These are phyloP conservation scores for Lithohypha guttulata DNA, from an alignment of 2,329 filamentous ascomycete species.

Conservation along the genomic window DNA sequence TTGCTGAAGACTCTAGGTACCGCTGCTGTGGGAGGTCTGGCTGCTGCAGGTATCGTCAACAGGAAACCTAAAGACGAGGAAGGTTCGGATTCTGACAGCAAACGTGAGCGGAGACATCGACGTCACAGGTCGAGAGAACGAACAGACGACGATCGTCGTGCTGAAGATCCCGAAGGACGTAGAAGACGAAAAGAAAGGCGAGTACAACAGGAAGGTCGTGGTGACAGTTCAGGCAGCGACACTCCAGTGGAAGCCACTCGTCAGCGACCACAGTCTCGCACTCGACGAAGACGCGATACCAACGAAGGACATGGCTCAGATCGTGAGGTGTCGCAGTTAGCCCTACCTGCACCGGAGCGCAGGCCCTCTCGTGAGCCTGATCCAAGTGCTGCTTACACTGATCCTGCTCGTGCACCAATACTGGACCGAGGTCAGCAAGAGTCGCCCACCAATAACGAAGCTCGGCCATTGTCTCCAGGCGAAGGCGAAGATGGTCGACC, in stretches of 20 bases:
- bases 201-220: background rate
- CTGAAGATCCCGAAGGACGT: constrained; percentile 11
- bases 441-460: constrained; percentile 4
- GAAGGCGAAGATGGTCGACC: constrained; percentile 20
- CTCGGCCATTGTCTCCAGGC: constrained; percentile 14
- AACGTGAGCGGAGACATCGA: constrained; percentile 16
- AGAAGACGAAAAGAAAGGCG: constrained; percentile 9
- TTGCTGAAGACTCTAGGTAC: constrained; percentile 16
- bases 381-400: background rate
- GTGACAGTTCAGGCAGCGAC: constrained; percentile 19
- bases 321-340: constrained; percentile 3
- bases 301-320: constrained; percentile 14
- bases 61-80: constrained; percentile 15
- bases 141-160: constrained; percentile 14
- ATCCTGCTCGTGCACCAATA: constrained; percentile 12
- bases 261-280: constrained; percentile 11
- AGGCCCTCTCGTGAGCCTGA: constrained; percentile 1
- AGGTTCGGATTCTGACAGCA: constrained; percentile 18
- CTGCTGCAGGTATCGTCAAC: constrained; percentile 15
- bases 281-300: constrained; percentile 13
- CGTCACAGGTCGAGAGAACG: constrained; percentile 12
- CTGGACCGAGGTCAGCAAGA: constrained; percentile 3
- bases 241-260: constrained; percentile 12
- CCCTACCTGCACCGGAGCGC: background rate
- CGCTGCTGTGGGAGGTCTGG: constrained; percentile 15